Evolutionary conservation across 208 protist species (phyloP).

Genomic region (Tritrichomonas foetus): DNA sequence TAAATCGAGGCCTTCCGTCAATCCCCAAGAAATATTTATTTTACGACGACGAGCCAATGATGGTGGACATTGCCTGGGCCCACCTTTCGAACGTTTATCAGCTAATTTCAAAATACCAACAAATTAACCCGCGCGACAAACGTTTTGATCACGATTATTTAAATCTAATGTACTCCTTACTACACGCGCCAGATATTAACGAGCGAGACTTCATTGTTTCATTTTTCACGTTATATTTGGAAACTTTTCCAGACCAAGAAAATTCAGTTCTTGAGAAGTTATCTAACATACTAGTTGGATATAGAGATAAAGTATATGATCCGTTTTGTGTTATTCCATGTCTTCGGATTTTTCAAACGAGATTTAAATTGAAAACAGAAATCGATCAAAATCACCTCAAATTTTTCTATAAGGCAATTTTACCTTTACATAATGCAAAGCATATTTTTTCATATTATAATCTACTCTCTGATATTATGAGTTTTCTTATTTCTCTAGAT

Average conservation of each 20-base stretch:
- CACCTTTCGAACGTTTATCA: not conserved
- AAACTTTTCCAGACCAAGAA: not conserved
- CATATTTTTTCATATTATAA: too few relatives aligned
- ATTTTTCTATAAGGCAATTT: too few relatives aligned
- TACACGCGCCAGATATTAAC: not conserved
- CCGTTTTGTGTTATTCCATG: constrained; percentile 23
- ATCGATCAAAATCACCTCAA: too few relatives aligned
- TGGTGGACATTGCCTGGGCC: not conserved
- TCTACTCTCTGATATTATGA: too few relatives aligned
- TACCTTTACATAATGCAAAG: too few relatives aligned
- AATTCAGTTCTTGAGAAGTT: not conserved
- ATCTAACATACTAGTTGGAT: not conserved
- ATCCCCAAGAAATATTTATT: not conserved
- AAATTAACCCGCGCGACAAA: not conserved
- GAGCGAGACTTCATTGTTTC: not conserved
- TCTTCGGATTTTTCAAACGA: not conserved
- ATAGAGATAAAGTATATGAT: not conserved
- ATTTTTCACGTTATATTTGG: not conserved
- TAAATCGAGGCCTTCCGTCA: not conserved
- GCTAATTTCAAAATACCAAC: not conserved
- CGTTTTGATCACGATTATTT: not conserved
- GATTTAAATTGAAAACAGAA: not conserved
- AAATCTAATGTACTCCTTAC: not conserved
- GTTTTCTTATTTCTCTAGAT: not conserved
- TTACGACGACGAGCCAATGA: not conserved